Evolutionary conservation across 2,329 filamentous ascomycete genomes (phyloP).

Genomic region (Neonectria neomacrospora): DNA sequence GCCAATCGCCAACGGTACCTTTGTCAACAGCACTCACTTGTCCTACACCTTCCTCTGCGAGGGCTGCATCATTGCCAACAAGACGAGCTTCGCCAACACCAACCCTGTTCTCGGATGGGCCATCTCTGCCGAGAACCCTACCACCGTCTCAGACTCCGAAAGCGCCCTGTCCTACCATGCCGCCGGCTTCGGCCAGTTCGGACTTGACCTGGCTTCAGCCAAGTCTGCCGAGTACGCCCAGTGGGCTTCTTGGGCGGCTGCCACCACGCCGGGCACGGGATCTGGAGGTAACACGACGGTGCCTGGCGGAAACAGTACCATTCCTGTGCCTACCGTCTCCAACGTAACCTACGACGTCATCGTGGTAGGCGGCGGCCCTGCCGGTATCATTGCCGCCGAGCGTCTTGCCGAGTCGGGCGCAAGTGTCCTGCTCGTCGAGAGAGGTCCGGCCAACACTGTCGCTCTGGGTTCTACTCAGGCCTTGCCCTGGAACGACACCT

Average conservation of each 20-base stretch:
- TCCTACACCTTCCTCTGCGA: slow-evolving; percentile 65
- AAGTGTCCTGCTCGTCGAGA: slow-evolving; percentile 43
- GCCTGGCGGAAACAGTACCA: slow-evolving; percentile 25
- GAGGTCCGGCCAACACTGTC: slow-evolving; percentile 43
- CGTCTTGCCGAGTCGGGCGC: slow-evolving; percentile 39
- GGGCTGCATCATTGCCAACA: slow-evolving; percentile 53
- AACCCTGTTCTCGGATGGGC: slow-evolving; percentile 53
- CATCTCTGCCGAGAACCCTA: slow-evolving; percentile 48
- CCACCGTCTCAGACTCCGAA: slow-evolving; percentile 46
- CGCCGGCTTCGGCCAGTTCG: slow-evolving; percentile 53
- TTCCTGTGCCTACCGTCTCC: slow-evolving; percentile 30
- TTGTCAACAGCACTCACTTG: slow-evolving; percentile 63
- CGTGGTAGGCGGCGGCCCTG: slow-evolving; percentile 41
- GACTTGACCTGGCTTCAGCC: slow-evolving; percentile 46
- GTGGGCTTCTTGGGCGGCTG: slow-evolving; percentile 44
- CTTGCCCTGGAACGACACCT: slow-evolving; percentile 39
- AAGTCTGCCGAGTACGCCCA: slow-evolving; percentile 47
- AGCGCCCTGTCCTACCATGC: slow-evolving; percentile 54
- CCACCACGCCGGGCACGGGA: slow-evolving; percentile 18
- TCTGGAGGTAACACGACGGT: slow-evolving; percentile 29
- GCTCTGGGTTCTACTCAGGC: slow-evolving; percentile 34
- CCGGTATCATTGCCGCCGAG: slow-evolving; percentile 43
- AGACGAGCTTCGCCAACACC: slow-evolving; percentile 45
- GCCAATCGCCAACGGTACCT: slow-evolving; percentile 63
- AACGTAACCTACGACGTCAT: slow-evolving; percentile 44